Conservation (phyloP, 192 early-diverging fungal species). For the Backusella mclennaniae region DNA sequence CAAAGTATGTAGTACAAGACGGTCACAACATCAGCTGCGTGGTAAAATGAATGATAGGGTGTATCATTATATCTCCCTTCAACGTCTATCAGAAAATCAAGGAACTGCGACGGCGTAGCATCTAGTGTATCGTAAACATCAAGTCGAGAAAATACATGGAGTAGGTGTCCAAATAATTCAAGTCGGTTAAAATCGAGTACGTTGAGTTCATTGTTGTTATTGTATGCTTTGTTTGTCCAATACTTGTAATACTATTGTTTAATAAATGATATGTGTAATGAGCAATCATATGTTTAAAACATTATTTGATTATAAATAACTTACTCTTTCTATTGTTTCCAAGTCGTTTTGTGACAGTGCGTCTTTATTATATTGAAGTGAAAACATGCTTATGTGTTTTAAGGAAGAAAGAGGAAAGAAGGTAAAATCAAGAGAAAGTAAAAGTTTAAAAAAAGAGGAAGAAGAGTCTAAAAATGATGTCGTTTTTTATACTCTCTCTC, state of each 20-base stretch:
- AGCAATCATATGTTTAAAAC: conserved; percentile 44
- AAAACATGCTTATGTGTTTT: conserved; percentile 40
- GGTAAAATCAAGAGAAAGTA: neutral
- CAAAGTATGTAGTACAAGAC: conserved; percentile 76
- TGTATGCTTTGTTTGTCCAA: neutral
- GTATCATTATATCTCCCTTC: conserved; percentile 70
- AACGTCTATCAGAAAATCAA: conserved; percentile 83
- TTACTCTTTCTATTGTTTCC: conserved; percentile 54
- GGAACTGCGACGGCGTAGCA: conserved; percentile 56
- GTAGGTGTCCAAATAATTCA: conserved; percentile 77
- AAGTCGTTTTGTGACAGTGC: conserved; percentile 55
- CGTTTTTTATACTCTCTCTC: neutral
- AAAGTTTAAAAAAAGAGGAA: neutral
- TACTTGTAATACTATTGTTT: conserved; percentile 25
- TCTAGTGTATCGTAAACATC: conserved; percentile 56
- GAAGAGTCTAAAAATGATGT: neutral
- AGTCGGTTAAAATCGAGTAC: conserved; percentile 62
- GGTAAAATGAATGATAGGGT: conserved; percentile 90
- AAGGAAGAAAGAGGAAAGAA: neutral
- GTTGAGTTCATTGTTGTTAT: conserved; percentile 49
- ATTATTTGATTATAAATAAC: conserved; percentile 24
- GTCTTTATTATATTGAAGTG: conserved; percentile 40
- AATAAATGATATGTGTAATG: conserved; percentile 27
- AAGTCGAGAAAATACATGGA: conserved; percentile 71
- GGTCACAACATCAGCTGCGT: conserved; percentile 83